Base-by-base conservation (phyloP, 208 protist genomes). In the Tritrichomonas foetus region DNA sequence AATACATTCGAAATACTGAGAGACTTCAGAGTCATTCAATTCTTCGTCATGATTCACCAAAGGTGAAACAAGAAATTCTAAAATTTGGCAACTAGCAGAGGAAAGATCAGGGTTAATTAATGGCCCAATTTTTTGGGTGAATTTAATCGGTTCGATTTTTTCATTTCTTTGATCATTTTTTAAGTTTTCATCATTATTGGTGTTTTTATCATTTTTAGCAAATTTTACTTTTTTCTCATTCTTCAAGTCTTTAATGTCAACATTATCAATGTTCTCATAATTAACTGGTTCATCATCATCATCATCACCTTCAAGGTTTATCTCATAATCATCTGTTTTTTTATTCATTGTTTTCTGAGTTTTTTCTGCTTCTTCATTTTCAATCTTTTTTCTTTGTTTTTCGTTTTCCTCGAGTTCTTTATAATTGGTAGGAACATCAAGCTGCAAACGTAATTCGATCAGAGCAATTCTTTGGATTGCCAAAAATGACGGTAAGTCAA, bases 381-480 rank as follows among this genome's bases (percentile, higher is more conserved):
- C 64, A 11, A 69, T 69, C n/a, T n/a, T 11, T n/a, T 11, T 25
- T 69, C n/a, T 69, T 69, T 16, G 13, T 39, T 16, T 53, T 61
- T 89, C 78, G 2, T 89, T 30, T 57, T 89, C 0, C 20, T 89
- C 78, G 3, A 89, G 25, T 89, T 89, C 78, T 20, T 30, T 3
- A 50, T 89, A 89, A 57, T 89, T 89, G 9, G 39, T 11, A 20
- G 78, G 78, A 39, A 89, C 47, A 57, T 89, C 78, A 14, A 89
- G 27, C 39, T 89, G 78, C 0, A 89, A 33, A 16, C 78, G 9
- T 39, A 89, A 20, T 57, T 89, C 78, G 27, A 89, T 89, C 9
- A 89, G 41, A 20, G 78, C 39, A 53, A 89, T 25, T 57, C 78
- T 53, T 39, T 53, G 5, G 3, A 47, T 0, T 20, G 27, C 47